These are phyloP conservation scores for Xanthoconium stramineum DNA, from an alignment of 768 basidiomycete species.

Conservation along the genomic window DNA sequence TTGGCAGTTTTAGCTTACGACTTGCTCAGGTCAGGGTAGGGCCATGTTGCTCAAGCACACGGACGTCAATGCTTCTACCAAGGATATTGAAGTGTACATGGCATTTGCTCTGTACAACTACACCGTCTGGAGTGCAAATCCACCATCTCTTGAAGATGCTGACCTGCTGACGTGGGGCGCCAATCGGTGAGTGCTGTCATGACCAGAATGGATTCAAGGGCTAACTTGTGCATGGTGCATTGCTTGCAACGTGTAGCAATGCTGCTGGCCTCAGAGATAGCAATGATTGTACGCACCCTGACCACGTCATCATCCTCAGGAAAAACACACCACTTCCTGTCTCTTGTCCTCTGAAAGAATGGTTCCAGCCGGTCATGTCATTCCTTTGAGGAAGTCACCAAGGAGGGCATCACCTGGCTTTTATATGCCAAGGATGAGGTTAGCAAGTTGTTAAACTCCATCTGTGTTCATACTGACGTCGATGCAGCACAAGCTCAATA, in stretches of 20 bases:
- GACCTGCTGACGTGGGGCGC: constrained; percentile 88
- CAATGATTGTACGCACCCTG: constrained; percentile 75
- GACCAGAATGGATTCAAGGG: not conserved
- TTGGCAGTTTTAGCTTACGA: too few species aligned
- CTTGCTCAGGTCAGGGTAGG: too few species aligned
- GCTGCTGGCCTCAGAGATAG: constrained; percentile 80
- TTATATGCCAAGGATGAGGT: constrained; percentile 96
- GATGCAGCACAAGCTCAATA: constrained; percentile 88
- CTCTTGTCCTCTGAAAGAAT: constrained; percentile 33
- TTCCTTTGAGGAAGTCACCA: constrained; percentile 86
- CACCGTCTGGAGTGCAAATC: constrained; percentile 73
- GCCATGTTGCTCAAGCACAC: too few species aligned
- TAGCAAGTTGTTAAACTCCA: constrained; percentile 21
- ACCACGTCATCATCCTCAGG: constrained; percentile 55
- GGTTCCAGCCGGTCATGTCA: constrained; percentile 75
- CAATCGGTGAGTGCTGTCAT: constrained; percentile 54
- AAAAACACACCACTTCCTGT: constrained; percentile 14
- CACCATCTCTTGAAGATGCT: constrained; percentile 37
- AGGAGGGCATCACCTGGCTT: constrained; percentile 96
- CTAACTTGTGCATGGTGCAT: not conserved
- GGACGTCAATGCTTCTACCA: too few species aligned
- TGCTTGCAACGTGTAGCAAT: constrained; percentile 50
- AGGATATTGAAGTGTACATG: constrained; percentile 88
- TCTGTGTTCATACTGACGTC: constrained; percentile 5
- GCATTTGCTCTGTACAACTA: constrained; percentile 80